These are phyloP conservation scores for Reutealis trisperma DNA, from an alignment of 345 rosid genomes.

Conservation along the genomic window DNA sequence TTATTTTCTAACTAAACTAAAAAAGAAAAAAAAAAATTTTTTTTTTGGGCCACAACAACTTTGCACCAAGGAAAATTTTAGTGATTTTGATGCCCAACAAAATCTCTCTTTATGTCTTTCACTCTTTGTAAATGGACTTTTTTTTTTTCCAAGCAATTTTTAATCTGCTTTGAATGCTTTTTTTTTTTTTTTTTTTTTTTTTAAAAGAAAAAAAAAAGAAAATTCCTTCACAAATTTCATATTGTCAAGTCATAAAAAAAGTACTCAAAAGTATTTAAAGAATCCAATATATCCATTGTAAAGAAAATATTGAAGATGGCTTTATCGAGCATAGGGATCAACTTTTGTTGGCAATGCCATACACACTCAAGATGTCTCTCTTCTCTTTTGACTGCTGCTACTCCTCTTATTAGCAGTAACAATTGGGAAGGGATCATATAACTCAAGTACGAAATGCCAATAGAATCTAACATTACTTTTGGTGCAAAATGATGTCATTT, in stretches of 20 bases:
- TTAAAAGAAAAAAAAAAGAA: too few relatives aligned
- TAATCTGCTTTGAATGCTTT: conserved; percentile 14
- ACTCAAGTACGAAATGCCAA: not conserved
- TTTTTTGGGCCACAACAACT: not conserved
- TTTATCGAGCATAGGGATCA: conserved; percentile 24
- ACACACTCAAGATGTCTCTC: conserved; percentile 22
- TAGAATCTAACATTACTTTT: not conserved
- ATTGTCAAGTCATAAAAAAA: conserved; percentile 12
- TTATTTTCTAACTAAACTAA: not conserved
- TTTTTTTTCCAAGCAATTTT: not conserved
- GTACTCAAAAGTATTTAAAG: conserved; percentile 4
- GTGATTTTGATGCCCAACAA: conserved; percentile 8
- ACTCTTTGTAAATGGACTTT: conserved; percentile 10
- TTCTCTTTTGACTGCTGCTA: conserved; percentile 34
- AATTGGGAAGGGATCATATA: not conserved
- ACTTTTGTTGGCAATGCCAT: conserved; percentile 5
- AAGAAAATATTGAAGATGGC: not conserved
- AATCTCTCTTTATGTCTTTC: conserved; percentile 25
- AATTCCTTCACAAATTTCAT: not conserved
- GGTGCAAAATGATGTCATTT: not conserved
- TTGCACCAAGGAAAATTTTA: not conserved
- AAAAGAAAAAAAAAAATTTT: not conserved
- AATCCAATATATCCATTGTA: not conserved
- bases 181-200: too few relatives aligned
- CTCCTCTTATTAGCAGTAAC: not conserved